Evolutionary conservation across 345 rosid genomes (phyloP), one percentile per base, ranked within the genome.

Genomic region (Kernera saxatilis): DNA sequence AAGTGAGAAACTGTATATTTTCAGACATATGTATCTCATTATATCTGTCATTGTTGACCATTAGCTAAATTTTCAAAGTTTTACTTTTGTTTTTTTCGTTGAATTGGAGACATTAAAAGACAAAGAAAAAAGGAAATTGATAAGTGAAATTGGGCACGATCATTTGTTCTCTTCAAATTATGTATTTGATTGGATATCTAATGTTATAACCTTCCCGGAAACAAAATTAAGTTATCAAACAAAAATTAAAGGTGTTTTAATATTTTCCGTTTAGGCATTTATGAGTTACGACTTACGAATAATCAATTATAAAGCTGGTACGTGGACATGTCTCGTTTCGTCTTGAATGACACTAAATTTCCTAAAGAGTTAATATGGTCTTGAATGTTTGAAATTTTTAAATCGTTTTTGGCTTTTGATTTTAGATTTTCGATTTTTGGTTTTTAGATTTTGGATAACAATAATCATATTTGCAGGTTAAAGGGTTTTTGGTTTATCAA

Each of bases 11-110:
- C 25, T 37, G 14, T 15, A 29, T 30, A 18, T 43, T 43, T 19
- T 55, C 3, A 8, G 22, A 64, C 32, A 5, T 15, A 35, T 1
- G 39, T 1, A 40, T 25, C 37, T 32, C 18, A 57, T 17, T 49
- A 60, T 39, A 19, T 37, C 30, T 70, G 67, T 48, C 67, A 58
- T 59, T 48, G 75, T 37, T 70, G 67, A 70, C 74, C 39, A 58
- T 48, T 46, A 70, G 51, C 32, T 51, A 49, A 12, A 49, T 51
- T 70, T 36, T 11, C n/a, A 18, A 33, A 23, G 8, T 29, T 27
- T 70, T 48, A 27, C 35, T 32, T 35, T 12, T 36, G 6, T 32
- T 46, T 58, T 30, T 12, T 58, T 40, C 15, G 33, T 39, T 48
- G 22, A 70, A 59, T n/a, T 18, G 22, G 7, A 36, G 17, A 8